Evolutionary conservation across 225 moss, liverwort and hornwort species (phyloP).

Genomic region (Pleurozium schreberi): DNA sequence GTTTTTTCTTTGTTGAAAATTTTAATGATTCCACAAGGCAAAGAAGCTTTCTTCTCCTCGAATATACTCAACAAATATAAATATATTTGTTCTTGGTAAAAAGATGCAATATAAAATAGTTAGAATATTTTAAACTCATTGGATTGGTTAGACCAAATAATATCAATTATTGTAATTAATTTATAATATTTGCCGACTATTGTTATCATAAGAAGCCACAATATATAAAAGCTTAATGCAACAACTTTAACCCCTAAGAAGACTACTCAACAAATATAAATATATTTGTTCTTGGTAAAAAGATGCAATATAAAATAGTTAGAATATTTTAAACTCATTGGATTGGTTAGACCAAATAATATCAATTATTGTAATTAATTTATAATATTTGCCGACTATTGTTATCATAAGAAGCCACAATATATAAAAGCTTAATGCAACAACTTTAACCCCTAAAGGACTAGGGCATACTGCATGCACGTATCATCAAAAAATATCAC

Average conservation of each 20-base stretch:
- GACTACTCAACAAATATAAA: not conserved
- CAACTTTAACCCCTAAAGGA: no score
- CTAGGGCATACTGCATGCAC: no score
- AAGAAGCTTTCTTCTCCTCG: not conserved
- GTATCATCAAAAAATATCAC: no score
- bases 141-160: not conserved
- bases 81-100: no score
- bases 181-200: not conserved
- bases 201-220: no score
- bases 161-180: not conserved
- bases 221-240: not conserved
- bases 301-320: not conserved
- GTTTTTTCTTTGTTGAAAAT: not conserved
- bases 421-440: not conserved
- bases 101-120: not conserved
- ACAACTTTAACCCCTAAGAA: accelerated
- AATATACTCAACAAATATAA: accelerated
- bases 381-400: not conserved
- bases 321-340: no score
- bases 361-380: accelerated
- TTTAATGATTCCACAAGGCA: no score
- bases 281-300: no score
- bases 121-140: no score
- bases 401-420: no score
- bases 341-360: not conserved